phyloP scores from a whole-genome alignment of 129 eudicot species.

The Escallonia rubra region DNA sequence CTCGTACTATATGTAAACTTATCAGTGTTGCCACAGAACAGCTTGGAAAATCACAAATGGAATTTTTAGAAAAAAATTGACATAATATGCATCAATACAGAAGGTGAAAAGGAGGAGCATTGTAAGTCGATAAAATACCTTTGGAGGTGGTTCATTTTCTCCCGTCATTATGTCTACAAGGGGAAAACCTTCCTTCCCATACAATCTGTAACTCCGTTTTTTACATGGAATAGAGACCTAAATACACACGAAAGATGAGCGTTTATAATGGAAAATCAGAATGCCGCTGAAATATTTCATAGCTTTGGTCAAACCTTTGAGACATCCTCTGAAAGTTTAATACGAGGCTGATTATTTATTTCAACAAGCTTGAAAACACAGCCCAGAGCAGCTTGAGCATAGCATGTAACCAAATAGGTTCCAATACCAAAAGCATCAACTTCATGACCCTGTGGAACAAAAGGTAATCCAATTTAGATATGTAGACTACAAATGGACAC shows the following conservation, averaged over 20 bases:
- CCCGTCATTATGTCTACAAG: conserved; percentile 96
- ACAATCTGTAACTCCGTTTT: conserved; percentile 79
- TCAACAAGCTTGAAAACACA: conserved; percentile 98
- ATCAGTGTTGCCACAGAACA: not conserved
- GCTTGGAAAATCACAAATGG: no score
- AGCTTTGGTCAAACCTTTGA: conserved; percentile 63
- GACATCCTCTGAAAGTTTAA: conserved; percentile 93
- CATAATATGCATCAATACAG: not conserved
- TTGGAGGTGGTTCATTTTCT: conserved; percentile 94
- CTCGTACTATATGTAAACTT: not conserved
- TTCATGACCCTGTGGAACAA: conserved; percentile 74
- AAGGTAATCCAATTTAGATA: not conserved
- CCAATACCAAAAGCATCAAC: conserved; percentile 95
- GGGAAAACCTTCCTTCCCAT: conserved; percentile 94
- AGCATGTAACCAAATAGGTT: conserved; percentile 94
- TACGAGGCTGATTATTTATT: conserved; percentile 91
- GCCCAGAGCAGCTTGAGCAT: conserved; percentile 96
- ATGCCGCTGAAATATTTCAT: not conserved
- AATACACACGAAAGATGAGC: conserved; percentile 14
- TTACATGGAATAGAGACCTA: conserved; percentile 99
- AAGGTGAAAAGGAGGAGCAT: not conserved
- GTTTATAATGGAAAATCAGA: not conserved
- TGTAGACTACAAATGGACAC: no score
- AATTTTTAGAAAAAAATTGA: not conserved
- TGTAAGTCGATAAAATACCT: conserved; percentile 35